Evolutionary conservation across 352 stramenopile genomes (phyloP).

Genomic region (Pythium myriotylum): DNA sequence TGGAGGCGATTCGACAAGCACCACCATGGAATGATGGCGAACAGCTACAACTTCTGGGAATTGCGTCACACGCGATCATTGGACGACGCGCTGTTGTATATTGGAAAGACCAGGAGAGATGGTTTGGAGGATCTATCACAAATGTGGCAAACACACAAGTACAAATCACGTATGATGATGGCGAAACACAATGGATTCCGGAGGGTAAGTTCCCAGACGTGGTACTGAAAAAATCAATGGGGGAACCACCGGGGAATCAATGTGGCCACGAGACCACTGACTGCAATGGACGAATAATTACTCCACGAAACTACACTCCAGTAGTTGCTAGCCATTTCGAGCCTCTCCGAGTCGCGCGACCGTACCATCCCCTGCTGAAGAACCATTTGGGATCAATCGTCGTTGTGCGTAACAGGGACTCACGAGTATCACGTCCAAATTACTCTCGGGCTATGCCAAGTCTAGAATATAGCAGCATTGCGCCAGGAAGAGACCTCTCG

Average conservation of each 20-base stretch:
- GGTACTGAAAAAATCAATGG: conserved; percentile 23
- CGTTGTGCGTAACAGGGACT: conserved; percentile 29
- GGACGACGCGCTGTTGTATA: conserved; percentile 36
- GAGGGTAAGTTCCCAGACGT: conserved; percentile 34
- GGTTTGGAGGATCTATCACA: conserved; percentile 43
- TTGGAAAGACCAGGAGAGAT: conserved; percentile 41
- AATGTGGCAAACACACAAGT: conserved; percentile 18
- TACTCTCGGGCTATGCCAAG: neutral
- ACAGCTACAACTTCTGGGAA: conserved; percentile 36
- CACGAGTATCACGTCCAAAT: neutral
- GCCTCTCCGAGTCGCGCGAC: conserved; percentile 35
- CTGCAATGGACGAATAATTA: conserved; percentile 17
- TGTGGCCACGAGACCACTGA: neutral
- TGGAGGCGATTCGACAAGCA: conserved; percentile 9
- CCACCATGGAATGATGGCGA: conserved; percentile 8
- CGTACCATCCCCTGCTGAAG: conserved; percentile 35
- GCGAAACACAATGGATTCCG: conserved; percentile 47
- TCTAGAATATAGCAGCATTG: neutral
- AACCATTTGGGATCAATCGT: conserved; percentile 43
- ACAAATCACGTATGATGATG: conserved; percentile 52
- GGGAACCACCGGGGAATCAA: no score
- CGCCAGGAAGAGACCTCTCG: neutral
- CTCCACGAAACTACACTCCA: conserved; percentile 38
- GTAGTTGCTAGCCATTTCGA: conserved; percentile 42
- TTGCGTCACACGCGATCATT: conserved; percentile 2